Base-by-base conservation (phyloP, 495 filamentous ascomycete genomes). In the Chaetomium fimeti region DNA sequence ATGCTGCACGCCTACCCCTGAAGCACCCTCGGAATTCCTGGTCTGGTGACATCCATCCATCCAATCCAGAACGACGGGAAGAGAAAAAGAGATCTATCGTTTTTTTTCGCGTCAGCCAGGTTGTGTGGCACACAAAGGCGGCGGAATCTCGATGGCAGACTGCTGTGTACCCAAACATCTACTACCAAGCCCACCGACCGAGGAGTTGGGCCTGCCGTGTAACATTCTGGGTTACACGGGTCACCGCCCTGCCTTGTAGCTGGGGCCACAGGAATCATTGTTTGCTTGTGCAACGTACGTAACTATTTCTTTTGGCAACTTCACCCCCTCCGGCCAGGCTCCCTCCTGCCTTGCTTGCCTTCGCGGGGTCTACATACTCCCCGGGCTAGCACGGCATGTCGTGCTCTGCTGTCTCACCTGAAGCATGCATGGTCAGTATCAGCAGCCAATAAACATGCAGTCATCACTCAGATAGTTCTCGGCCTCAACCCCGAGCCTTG, bases 401-500 rank as follows among this genome's bases (percentile, higher is more conserved):
- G 20, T 11, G 45, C 45, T 49, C 45, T 24, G 45, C 45, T 49
- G 45, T 49, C 18, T 49, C 45, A 49, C 45, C 45, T 22, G 29
- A 36, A 36, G n/a, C 20, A 24, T 55, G 8, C 58, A 43, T 24
- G 32, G 38, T 12, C 56, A 59, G 15, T 22, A 40, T 48, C 45
- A 27, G 3, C 45, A 48, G 8, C 45, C 45, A 22, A 20, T 27
- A 3, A 9, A 51, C 48, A 29, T 3, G 29, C 29, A 7, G 29
- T 32, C 29, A 7, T 7, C 29, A 7, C 29, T 32, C 51, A 29
- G 28, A 49, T 18, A 22, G 42, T 2, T 47, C 43, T 2, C 15
- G 43, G 43, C 22, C 28, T 66, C 57, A 71, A 45, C 71, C 64
- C 47, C 57, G 64, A 5, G 43, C 58, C 53, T 29, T 61, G 16